phyloP scores from a whole-genome alignment of 2,329 filamentous ascomycete genomes.

The Alternaria rosae region DNA sequence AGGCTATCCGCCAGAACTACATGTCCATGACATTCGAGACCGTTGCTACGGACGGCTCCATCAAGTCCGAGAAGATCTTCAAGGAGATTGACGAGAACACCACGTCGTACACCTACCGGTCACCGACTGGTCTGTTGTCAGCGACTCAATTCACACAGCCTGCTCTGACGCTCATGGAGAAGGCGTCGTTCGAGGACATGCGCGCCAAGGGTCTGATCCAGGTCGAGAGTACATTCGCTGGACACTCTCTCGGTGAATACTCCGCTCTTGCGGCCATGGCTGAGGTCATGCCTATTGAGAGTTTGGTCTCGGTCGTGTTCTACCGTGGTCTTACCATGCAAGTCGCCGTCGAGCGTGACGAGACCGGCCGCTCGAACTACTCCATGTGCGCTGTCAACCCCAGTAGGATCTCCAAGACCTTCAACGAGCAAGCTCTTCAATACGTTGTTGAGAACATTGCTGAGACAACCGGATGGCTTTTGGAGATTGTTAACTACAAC shows the following conservation, averaged over 20 bases:
- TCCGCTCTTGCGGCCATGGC: conserved; percentile 94
- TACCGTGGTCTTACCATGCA: conserved; percentile 99
- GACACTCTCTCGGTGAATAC: conserved; percentile 98
- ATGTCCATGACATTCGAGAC: conserved; percentile 99
- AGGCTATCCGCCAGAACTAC: conserved; percentile 98
- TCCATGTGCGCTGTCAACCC: conserved; percentile 99
- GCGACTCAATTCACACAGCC: conserved; percentile 99
- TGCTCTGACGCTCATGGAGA: conserved; percentile 97
- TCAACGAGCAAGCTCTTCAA: conserved; percentile 96
- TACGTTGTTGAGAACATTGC: conserved; percentile 96
- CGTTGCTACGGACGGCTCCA: conserved; percentile 86
- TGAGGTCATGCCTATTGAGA: conserved; percentile 99
- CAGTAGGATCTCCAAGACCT: conserved; percentile 96
- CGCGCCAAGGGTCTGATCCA: conserved; percentile 95
- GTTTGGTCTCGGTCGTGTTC: conserved; percentile 96
- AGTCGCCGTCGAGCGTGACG: conserved; percentile 96
- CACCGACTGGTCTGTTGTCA: conserved; percentile 90
- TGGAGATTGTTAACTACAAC: conserved; percentile 98
- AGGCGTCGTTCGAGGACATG: conserved; percentile 99
- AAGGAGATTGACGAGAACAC: conserved; percentile 95
- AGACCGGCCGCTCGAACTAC: conserved; percentile 92
- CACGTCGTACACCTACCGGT: conserved; percentile 95
- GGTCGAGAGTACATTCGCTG: conserved; percentile 94
- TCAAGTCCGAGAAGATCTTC: conserved; percentile 99
- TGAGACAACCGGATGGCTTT: conserved; percentile 90